phyloP scores from a whole-genome alignment of 129 eudicot genomes.

The Scalesia atractyloides region DNA sequence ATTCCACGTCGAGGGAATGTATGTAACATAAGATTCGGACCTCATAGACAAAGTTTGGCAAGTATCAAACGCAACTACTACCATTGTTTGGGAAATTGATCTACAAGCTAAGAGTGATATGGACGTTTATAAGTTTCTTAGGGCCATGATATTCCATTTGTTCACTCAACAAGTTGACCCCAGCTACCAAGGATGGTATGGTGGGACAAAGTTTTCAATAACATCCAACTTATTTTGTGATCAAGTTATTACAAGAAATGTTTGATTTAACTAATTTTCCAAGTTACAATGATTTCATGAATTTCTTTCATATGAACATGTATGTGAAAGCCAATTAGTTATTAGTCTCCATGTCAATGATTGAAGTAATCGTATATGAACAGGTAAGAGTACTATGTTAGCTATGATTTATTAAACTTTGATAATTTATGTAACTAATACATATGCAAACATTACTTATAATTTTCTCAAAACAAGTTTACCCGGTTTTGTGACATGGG shows the following conservation, averaged over 20 bases:
- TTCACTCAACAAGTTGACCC: not conserved
- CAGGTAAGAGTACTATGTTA: not conserved
- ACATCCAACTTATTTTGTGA: not conserved
- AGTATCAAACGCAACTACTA: not conserved
- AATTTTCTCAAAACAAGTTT: not conserved
- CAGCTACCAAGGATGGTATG: not conserved
- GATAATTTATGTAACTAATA: not conserved
- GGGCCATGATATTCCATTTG: not conserved
- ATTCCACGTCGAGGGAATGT: not conserved
- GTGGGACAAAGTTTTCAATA: not conserved
- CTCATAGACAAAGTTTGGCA: not conserved
- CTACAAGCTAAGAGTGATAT: not conserved
- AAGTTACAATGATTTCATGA: not conserved
- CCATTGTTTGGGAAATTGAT: conserved; percentile 1
- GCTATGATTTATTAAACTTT: not conserved
- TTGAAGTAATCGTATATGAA: not conserved
- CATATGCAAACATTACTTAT: not conserved
- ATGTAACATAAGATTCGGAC: not conserved
- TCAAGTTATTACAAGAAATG: not conserved
- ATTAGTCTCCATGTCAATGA: not conserved
- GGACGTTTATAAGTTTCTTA: not conserved
- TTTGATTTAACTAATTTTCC: not conserved
- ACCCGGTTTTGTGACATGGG: not conserved
- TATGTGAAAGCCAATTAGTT: not conserved
- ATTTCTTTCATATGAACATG: not conserved